Evolutionary conservation across 768 basidiomycete species (phyloP), one percentile per base, ranked within the genome.

Genomic region (Collybiopsis confluens): DNA sequence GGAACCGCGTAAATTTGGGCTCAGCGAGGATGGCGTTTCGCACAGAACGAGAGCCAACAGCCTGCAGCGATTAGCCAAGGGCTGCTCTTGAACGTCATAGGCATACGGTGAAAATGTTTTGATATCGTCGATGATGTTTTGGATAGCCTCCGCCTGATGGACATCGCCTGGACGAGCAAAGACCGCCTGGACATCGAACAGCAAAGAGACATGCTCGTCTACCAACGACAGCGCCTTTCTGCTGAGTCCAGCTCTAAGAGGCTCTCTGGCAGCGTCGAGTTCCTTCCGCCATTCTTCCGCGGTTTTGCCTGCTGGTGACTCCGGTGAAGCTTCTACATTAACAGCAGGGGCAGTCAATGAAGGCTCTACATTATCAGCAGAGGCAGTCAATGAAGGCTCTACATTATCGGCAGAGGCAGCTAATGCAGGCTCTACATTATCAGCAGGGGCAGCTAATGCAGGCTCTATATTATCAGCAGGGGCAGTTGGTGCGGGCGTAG

Each of bases 111-210:
- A 84, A 62, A 86, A 88, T 27, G 72, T 69, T 56, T 82, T 83
- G 64, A 96, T 79, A 62, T 92, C 88, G 30, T 89, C 86, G 55
- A 94, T 74, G 50, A 98, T 78, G 52, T 82, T 77, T 40, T 79
- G 78, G 45, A 95, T 76, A 6, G 88, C 86, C 58, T 84, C 73
- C 23, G 79, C 74, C 56, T 86, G 83, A 60, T 85, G 79, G 40
- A 75, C 70, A 44, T 75, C 79, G 50, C 73, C 73, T 10, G 80
- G 73, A 24, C 85, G 84, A 54, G 89, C 78, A 67, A 97, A 94
- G 20, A 90, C 89, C 23, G 78, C 78, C 59, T 88, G 84, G 35
- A 97, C 78, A 64, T 97, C 93, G 64, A 95, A 97, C 38, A 97
- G 83, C 52, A 98, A 80, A 7, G 88, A 85, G 2, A 89, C 83